Evolutionary conservation across 306 rosid species (phyloP).

Genomic region (Castanospermum australe): DNA sequence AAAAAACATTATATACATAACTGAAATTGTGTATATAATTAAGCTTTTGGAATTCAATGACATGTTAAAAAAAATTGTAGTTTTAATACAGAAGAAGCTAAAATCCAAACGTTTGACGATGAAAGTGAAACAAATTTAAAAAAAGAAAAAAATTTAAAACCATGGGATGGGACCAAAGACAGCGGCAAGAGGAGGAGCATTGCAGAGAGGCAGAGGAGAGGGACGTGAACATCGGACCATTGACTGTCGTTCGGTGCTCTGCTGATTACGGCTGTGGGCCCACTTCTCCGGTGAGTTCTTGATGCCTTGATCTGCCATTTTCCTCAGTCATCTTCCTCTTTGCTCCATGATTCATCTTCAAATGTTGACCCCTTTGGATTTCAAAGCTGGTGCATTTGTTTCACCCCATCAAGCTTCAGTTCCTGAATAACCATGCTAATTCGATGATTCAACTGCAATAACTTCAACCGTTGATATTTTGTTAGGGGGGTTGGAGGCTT

Average conservation of each 20-base stretch:
- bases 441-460: not conserved
- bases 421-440: not conserved
- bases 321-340: not conserved
- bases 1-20: too few relatives aligned
- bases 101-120: too few relatives aligned
- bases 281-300: not conserved
- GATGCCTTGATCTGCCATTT: not conserved
- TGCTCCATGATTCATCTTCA: not conserved
- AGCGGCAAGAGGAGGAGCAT: not conserved
- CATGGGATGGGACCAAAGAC: not conserved
- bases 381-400: not conserved
- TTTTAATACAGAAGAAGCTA: too few relatives aligned
- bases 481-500: too few relatives aligned
- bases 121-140: not conserved
- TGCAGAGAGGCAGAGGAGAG: not conserved
- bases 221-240: not conserved
- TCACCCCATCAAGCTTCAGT: not conserved
- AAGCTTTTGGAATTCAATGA: too few relatives aligned
- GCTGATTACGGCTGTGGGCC: not conserved
- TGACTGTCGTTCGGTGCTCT: not conserved
- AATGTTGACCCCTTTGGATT: not conserved
- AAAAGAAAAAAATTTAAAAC: not conserved
- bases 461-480: not conserved
- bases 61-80: too few relatives aligned
- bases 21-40: too few relatives aligned